Evolutionary conservation across 495 filamentous ascomycete species (phyloP).

Genomic region (Barbatosphaeria neglecta): DNA sequence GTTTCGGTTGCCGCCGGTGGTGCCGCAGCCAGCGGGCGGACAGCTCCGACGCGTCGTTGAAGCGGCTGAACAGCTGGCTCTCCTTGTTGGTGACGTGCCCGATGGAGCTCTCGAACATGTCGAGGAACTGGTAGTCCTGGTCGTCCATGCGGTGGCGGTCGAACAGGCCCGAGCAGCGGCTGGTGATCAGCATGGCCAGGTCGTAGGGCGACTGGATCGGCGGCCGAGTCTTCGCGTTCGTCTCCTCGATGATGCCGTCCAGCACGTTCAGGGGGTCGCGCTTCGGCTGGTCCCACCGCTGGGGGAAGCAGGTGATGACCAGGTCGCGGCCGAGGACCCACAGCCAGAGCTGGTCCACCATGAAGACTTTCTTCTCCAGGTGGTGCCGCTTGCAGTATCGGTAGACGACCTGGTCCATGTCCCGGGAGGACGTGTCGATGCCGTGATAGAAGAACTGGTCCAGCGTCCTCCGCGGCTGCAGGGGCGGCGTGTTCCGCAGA

Average conservation of each 20-base stretch:
- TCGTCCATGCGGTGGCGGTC: conserved; percentile 51
- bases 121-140: conserved; percentile 56
- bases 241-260: conserved; percentile 59
- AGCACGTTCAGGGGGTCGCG: conserved; percentile 58
- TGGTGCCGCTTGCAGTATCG: conserved; percentile 41
- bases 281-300: conserved; percentile 59
- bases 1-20: conserved; percentile 40
- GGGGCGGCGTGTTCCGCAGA: conserved; percentile 40
- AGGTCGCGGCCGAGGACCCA: conserved; percentile 53
- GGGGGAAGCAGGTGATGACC: conserved; percentile 56
- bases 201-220: conserved; percentile 54
- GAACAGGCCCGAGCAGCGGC: conserved; percentile 53
- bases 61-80: conserved; percentile 50
- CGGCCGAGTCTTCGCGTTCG: conserved; percentile 56
- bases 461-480: conserved; percentile 57
- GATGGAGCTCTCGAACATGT: conserved; percentile 62
- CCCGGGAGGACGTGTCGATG: conserved; percentile 54
- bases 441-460: conserved; percentile 65
- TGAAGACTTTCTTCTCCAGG: conserved; percentile 55
- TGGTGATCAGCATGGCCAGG: conserved; percentile 53
- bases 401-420: conserved; percentile 61
- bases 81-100: conserved; percentile 53
- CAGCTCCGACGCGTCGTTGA: conserved; percentile 49
- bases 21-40: conserved; percentile 51
- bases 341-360: conserved; percentile 68